Evolutionary conservation across 75 land plant species (phyloP).

Genomic region (Pseudotsuga menziesii): DNA sequence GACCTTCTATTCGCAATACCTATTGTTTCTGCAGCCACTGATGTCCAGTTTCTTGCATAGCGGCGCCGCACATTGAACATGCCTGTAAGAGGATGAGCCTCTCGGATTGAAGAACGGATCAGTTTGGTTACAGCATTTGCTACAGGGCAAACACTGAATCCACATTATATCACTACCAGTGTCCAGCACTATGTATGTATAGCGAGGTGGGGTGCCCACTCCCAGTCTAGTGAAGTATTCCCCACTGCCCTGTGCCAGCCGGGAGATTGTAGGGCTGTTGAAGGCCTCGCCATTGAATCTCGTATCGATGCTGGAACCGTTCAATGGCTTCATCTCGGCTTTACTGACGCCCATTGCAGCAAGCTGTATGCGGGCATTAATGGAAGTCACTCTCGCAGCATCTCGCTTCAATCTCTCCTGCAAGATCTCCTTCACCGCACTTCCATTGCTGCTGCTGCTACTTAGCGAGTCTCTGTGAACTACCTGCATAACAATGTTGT

Average conservation of each 20-base stretch:
- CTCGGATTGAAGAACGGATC: slow-evolving; percentile 69
- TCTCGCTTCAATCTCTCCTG: slow-evolving; percentile 34
- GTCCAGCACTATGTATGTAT: slow-evolving; percentile 67
- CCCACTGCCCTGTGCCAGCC: slow-evolving; percentile 72
- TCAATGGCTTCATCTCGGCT: not conserved
- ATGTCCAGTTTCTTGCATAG: slow-evolving; percentile 50
- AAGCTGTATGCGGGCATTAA: slow-evolving; percentile 2
- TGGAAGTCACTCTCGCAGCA: slow-evolving; percentile 12
- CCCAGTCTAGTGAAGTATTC: slow-evolving; percentile 83
- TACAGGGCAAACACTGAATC: slow-evolving; percentile 81
- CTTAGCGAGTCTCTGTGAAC: not conserved
- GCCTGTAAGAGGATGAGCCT: slow-evolving; percentile 39
- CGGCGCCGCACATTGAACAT: slow-evolving; percentile 40
- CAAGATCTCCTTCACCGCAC: not conserved
- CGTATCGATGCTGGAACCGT: slow-evolving; percentile 7
- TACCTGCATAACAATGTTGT: not conserved
- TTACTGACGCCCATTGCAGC: not conserved
- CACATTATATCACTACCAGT: slow-evolving; percentile 80
- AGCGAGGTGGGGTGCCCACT: slow-evolving; percentile 58
- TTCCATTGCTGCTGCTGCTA: not conserved
- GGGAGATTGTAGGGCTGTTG: slow-evolving; percentile 64
- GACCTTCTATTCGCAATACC: slow-evolving; percentile 59
- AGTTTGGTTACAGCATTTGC: slow-evolving; percentile 59
- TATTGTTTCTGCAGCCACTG: slow-evolving; percentile 36
- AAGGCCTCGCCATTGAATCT: slow-evolving; percentile 12